Evolutionary conservation across 2,329 filamentous ascomycete species (phyloP).

Genomic region (Mycocentrospora acerina): DNA sequence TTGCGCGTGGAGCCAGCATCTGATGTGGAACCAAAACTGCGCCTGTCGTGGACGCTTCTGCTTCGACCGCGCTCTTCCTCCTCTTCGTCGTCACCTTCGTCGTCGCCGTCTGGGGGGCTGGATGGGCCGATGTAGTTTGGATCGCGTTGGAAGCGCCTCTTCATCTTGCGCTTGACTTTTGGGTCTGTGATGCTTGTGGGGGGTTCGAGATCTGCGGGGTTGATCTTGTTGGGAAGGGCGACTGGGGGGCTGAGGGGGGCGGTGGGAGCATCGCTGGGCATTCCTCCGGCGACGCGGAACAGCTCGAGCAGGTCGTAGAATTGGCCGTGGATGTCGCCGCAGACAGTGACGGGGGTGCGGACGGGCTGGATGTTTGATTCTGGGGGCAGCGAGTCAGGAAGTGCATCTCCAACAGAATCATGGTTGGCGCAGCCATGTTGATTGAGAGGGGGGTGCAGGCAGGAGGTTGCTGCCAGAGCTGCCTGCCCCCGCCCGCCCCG

Average conservation of each 20-base stretch:
- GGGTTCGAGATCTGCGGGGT: constrained; percentile 87
- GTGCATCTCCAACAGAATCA: no score
- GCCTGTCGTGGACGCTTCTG: constrained; percentile 44
- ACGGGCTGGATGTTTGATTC: constrained; percentile 99
- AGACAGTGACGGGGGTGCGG: constrained; percentile 91
- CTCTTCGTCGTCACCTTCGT: constrained; percentile 46
- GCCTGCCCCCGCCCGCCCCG: no score
- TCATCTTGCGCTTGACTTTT: constrained; percentile 83
- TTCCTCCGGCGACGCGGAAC: constrained; percentile 93
- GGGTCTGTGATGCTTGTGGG: constrained; percentile 86
- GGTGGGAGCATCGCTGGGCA: constrained; percentile 74
- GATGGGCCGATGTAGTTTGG: constrained; percentile 56
- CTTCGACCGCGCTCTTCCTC: constrained; percentile 52
- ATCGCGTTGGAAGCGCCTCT: constrained; percentile 54
- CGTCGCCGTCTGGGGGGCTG: constrained; percentile 52
- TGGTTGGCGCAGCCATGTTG: no score
- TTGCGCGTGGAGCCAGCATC: constrained; percentile 42
- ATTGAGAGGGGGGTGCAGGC: no score
- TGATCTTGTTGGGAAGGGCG: constrained; percentile 68
- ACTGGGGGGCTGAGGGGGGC: constrained; percentile 67
- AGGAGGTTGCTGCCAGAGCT: no score
- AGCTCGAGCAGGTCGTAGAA: constrained; percentile 98
- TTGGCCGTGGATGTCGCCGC: constrained; percentile 97
- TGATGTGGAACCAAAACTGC: constrained; percentile 46
- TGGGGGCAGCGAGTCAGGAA: constrained; percentile 40